Base-by-base conservation (phyloP, 352 stramenopile genomes). In the Aphanomyces stellatus region DNA sequence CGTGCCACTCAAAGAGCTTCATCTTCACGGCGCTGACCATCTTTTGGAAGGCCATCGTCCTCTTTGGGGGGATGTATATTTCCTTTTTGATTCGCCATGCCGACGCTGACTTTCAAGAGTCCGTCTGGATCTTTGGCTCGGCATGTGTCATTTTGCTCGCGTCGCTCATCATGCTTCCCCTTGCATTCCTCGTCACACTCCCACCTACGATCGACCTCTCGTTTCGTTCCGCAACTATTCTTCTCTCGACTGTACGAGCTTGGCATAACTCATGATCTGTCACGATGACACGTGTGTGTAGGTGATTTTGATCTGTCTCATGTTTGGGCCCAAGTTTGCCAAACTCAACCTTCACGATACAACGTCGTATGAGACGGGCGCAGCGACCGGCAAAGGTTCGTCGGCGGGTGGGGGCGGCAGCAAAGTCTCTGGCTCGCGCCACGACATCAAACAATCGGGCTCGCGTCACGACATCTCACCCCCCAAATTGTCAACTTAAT, bases 51-150 rank as follows among this genome's bases (percentile, higher is more conserved):
- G 62, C 74, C 0, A 76, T 86, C 11, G 5, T 86, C 51, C 69
- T 83, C 25, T 72, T 80, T 17, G 0, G 71, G 4, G 76, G 75
- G 0, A 62, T 84, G 7, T 87, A 80, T 49, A 33, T 85, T 10
- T 84, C 76, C 34, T 87, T 88, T 53, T 42, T 87, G 1, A 88
- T 87, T 65, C 80, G 75, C n/a, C 75, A 85, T 22, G 78, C 85
- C n/a, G 86, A 76, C 30, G 63, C 72, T 0, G 79, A 88, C 59
- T 88, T 88, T 53, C 81, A 90, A 51, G 81, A 90, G 31, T 76
- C 79, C 5, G 72, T 81, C 53, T 88, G 81, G 81, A 88, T 84
- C 35, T 83, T 87, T 53, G 72, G 62, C 0, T 83, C 81, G 0
- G 71, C 76, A 0, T 5, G 80, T 0, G 67, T 88, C 2, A 80